Conservation (phyloP, 352 stramenopile genomes). For the Phytophthora tentaculata region DNA sequence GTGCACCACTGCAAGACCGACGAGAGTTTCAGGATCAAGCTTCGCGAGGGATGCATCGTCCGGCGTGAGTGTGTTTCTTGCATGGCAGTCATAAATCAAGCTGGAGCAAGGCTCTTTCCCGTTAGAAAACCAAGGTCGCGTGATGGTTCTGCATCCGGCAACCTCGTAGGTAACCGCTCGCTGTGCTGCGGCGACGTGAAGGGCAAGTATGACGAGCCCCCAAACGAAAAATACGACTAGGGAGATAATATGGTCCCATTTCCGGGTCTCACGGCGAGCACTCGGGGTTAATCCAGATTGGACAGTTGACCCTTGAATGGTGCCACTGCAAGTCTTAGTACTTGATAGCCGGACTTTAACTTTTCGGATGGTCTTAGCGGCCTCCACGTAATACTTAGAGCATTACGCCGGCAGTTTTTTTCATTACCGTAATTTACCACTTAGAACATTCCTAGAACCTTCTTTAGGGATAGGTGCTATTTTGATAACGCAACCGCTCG, state of each 20-base stretch:
- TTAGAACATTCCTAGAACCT: too few species aligned
- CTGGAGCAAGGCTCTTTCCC: not conserved
- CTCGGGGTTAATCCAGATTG: not conserved
- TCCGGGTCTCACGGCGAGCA: not conserved
- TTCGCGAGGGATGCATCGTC: not conserved
- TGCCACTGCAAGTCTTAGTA: not conserved
- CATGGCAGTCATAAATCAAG: slow-evolving; percentile 4
- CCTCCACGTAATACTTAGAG: too few species aligned
- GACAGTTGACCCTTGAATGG: not conserved
- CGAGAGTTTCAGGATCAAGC: not conserved
- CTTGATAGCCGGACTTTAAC: not conserved
- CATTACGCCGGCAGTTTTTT: too few species aligned
- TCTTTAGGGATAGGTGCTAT: too few species aligned
- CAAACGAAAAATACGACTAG: not conserved
- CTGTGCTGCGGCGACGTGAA: not conserved
- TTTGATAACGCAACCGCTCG: too few species aligned
- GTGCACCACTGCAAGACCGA: not conserved
- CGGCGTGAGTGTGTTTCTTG: not conserved
- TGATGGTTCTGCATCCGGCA: not conserved
- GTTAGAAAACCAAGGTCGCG: not conserved
- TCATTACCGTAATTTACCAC: too few species aligned
- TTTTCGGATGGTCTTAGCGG: not conserved
- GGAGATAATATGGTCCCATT: not conserved
- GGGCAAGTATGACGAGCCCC: not conserved
- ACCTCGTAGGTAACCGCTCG: not conserved